These are phyloP conservation scores for Syncephalis fuscata DNA, from an alignment of 371 early-diverging fungal genomes.

Conservation along the genomic window DNA sequence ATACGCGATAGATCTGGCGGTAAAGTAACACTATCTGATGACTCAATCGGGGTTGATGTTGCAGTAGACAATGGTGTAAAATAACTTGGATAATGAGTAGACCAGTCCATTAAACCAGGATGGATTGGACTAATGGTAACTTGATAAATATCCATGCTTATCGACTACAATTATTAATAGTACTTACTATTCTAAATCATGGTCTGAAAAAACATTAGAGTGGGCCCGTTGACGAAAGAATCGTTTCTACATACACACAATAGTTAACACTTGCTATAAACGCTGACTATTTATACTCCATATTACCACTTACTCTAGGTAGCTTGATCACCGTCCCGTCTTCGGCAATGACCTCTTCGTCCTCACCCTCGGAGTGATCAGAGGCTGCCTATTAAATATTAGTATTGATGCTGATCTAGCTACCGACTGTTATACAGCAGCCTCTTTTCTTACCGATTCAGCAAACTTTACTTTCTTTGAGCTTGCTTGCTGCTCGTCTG, in stretches of 20 bases:
- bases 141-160: background rate
- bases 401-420: too few species aligned
- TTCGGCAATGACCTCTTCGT: background rate
- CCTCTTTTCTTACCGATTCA: background rate
- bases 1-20: background rate
- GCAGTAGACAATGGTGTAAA: constrained; percentile 17
- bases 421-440: too few species aligned
- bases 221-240: constrained; percentile 96
- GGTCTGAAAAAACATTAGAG: constrained; percentile 95
- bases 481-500: background rate
- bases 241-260: constrained; percentile 45
- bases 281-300: too few species aligned
- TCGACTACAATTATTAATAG: background rate
- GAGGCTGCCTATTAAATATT: background rate
- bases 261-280: too few species aligned
- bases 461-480: background rate
- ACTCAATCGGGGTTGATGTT: background rate
- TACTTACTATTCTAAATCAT: constrained; percentile 76
- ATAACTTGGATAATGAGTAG: constrained; percentile 62
- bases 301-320: too few species aligned
- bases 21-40: background rate
- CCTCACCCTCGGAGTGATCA: background rate
- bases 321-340: too few species aligned
- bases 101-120: constrained; percentile 86
- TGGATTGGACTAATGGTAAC: constrained; percentile 44